These are phyloP conservation scores for Eutrema salsugineum DNA, from an alignment of 441 rosid genomes.

Conservation along the genomic window DNA sequence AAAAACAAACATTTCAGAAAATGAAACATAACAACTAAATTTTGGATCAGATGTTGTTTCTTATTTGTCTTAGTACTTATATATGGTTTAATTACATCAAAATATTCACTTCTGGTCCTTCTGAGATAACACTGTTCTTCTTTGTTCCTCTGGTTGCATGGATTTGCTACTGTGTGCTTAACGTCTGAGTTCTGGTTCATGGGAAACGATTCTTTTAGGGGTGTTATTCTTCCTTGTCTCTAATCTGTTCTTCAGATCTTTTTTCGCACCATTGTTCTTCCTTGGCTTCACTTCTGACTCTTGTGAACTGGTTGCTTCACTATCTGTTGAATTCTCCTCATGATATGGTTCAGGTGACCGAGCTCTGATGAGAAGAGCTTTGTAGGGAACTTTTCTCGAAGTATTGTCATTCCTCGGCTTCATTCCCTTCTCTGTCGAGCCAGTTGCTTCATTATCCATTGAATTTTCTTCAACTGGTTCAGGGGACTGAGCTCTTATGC, in stretches of 20 bases:
- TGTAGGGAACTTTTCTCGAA: neutral
- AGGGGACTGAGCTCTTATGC: neutral
- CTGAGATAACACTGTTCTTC: too few species aligned
- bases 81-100: too few species aligned
- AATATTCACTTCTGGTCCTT: too few species aligned
- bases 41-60: too few species aligned
- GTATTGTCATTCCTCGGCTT: neutral
- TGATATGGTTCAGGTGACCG: neutral
- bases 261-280: neutral
- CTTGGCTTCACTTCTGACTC: neutral
- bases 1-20: too few species aligned
- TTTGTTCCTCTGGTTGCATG: neutral
- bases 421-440: neutral
- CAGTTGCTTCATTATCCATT: neutral
- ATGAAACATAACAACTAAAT: too few species aligned
- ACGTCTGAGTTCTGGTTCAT: neutral
- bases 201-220: neutral
- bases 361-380: neutral
- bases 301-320: neutral
- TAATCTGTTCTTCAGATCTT: neutral
- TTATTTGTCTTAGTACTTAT: too few species aligned
- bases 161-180: neutral
- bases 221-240: neutral
- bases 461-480: neutral
- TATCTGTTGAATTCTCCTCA: neutral